Percentiles rank a stretch among this genome's conserved stretches.
Evolutionary conservation across 257 asterid genomes (phyloP).

Genomic region (Mentha longifolia): DNA sequence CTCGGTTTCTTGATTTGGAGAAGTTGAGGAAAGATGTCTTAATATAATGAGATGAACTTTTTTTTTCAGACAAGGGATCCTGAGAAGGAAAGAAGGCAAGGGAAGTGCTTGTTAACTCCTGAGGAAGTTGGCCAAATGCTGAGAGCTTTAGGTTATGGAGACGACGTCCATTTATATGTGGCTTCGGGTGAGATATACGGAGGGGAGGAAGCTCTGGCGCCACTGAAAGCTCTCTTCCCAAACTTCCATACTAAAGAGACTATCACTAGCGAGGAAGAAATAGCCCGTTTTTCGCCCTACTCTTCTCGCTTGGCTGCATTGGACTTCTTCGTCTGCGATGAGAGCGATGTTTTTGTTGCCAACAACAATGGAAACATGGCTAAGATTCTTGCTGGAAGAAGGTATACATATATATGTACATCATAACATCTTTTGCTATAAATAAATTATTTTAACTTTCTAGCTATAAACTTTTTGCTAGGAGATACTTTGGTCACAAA

Average conservation of each 20-base stretch:
- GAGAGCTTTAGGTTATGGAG: constrained; percentile 65
- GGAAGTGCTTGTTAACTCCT: constrained; percentile 70
- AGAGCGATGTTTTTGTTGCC: constrained; percentile 70
- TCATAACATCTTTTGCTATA: not conserved
- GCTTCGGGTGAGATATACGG: constrained; percentile 76
- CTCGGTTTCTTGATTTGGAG: not conserved
- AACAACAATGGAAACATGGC: constrained; percentile 88
- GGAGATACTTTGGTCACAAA: constrained; percentile 80
- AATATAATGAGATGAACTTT: not conserved
- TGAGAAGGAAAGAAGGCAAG: constrained; percentile 63
- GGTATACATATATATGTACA: constrained; percentile 31
- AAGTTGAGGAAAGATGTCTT: not conserved
- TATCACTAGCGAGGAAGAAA: constrained; percentile 58
- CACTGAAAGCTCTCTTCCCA: constrained; percentile 69
- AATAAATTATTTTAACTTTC: not conserved
- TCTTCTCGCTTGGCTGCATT: constrained; percentile 81
- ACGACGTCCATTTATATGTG: constrained; percentile 65
- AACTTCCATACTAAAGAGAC: constrained; percentile 66
- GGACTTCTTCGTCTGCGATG: constrained; percentile 73
- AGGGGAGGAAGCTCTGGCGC: constrained; percentile 63
- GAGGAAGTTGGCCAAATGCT: constrained; percentile 77
- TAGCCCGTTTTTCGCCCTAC: constrained; percentile 50
- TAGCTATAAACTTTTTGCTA: constrained; percentile 13
- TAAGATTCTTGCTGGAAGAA: constrained; percentile 65
- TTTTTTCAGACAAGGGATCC: constrained; percentile 54